Percentiles rank a stretch among this genome's conserved stretches.
Conservation (phyloP, 106 monocot genomes). For the Allium cepa region DNA sequence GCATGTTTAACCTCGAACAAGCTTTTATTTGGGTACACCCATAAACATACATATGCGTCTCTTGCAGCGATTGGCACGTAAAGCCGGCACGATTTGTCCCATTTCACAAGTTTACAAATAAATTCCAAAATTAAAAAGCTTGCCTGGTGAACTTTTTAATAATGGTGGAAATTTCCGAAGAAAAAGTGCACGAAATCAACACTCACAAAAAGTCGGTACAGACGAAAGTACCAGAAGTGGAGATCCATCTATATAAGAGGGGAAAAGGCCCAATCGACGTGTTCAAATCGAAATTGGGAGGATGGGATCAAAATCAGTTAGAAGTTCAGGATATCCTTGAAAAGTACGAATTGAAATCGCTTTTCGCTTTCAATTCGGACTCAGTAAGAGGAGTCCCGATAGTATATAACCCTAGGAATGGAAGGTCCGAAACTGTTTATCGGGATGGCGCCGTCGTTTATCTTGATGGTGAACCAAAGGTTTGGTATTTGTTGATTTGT, state of each 20-base stretch:
- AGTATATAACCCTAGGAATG: slow-evolving; percentile 64
- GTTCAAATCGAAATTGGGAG: slow-evolving; percentile 68
- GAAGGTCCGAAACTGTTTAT: slow-evolving; percentile 81
- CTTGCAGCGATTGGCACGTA: too few relatives aligned
- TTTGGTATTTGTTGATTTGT: slow-evolving; percentile 10
- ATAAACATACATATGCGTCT: too few relatives aligned
- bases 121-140: too few relatives aligned
- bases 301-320: slow-evolving; percentile 79
- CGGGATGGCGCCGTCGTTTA: slow-evolving; percentile 51
- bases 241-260: slow-evolving; percentile 48
- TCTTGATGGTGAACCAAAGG: slow-evolving; percentile 93
- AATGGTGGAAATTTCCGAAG: too few relatives aligned
- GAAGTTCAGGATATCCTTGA: slow-evolving; percentile 89
- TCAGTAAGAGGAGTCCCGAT: slow-evolving; percentile 51
- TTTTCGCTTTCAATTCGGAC: slow-evolving; percentile 51
- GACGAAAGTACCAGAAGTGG: slow-evolving; percentile 61
- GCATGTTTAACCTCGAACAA: too few relatives aligned
- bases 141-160: too few relatives aligned
- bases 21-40: too few relatives aligned
- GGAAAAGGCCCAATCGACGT: slow-evolving; percentile 56
- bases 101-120: too few relatives aligned
- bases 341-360: slow-evolving; percentile 55
- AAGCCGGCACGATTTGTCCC: too few relatives aligned
- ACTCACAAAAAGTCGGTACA: slow-evolving; percentile 25
- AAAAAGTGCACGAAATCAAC: background rate